These are phyloP conservation scores for Irpex sp. DNA, from an alignment of 1,284 basidiomycete genomes.

Conservation along the genomic window DNA sequence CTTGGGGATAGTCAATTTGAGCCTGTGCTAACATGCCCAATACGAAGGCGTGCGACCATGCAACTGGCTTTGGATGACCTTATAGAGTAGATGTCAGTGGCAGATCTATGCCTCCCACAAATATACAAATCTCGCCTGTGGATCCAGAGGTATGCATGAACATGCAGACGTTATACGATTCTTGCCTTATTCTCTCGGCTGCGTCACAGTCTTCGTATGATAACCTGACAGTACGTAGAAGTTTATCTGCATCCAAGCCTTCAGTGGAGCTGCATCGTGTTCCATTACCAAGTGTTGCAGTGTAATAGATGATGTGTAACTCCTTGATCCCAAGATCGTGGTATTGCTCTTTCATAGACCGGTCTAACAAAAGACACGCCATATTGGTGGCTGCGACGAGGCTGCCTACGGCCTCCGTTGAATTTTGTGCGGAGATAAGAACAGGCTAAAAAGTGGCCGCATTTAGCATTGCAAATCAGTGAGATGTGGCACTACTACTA, in stretches of 20 bases:
- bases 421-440: constrained; percentile 49
- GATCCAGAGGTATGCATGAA: constrained; percentile 6
- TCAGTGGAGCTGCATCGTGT: background rate
- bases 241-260: background rate
- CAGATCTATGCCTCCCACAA: background rate
- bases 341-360: constrained; percentile 17
- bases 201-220: constrained; percentile 26
- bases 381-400: constrained; percentile 38
- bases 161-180: background rate
- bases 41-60: background rate
- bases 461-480: background rate
- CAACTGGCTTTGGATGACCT: constrained; percentile 1
- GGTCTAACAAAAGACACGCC: constrained; percentile 35
- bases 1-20: background rate
- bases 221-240: constrained; percentile 9
- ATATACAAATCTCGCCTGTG: background rate
- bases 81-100: background rate
- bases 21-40: background rate
- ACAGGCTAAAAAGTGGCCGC: constrained; percentile 18
- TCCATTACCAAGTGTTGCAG: background rate
- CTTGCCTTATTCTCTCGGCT: constrained; percentile 12
- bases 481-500: background rate
- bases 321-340: constrained; percentile 16
- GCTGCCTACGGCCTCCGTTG: constrained; percentile 42
- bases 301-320: constrained; percentile 21